Percentiles rank a stretch among this genome's conserved stretches.
phyloP scores from a whole-genome alignment of 257 asterid genomes.

The Oldenlandia corymbosa region DNA sequence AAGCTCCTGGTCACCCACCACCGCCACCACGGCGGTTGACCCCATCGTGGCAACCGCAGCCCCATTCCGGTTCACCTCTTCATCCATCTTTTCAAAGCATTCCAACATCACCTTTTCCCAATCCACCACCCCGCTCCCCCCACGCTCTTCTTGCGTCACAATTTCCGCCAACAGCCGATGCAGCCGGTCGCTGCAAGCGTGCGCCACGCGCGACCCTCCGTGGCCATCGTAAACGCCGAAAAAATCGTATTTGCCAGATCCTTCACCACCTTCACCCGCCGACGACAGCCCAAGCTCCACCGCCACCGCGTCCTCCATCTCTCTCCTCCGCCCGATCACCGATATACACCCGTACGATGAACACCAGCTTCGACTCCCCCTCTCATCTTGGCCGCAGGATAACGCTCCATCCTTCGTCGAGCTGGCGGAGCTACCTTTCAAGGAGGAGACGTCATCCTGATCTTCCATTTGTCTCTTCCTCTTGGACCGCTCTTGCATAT shows the following conservation, averaged over 20 bases:
- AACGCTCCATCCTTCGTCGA: slow-evolving; percentile 8
- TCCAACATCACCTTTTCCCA: slow-evolving; percentile 56
- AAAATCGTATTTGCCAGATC: slow-evolving; percentile 33
- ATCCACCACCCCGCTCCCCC: slow-evolving; percentile 14
- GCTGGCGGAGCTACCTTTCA: no score
- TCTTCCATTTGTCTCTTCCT: slow-evolving; percentile 1
- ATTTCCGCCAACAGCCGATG: slow-evolving; percentile 33
- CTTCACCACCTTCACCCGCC: no score
- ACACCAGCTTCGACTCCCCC: neutral
- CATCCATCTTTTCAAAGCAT: slow-evolving; percentile 57
- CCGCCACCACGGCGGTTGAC: slow-evolving; percentile 72
- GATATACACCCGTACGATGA: slow-evolving; percentile 40
- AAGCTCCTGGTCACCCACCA: slow-evolving; percentile 56
- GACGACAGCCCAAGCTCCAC: slow-evolving; percentile 37
- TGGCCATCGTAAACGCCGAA: slow-evolving; percentile 79
- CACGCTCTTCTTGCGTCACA: slow-evolving; percentile 5
- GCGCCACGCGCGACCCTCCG: slow-evolving; percentile 67
- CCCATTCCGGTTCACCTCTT: slow-evolving; percentile 42
- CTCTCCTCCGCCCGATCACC: slow-evolving; percentile 55
- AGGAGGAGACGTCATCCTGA: neutral
- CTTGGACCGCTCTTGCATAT: neutral
- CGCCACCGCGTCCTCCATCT: slow-evolving; percentile 74
- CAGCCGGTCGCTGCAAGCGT: slow-evolving; percentile 46
- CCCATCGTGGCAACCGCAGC: slow-evolving; percentile 49
- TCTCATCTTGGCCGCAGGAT: no score